Evolutionary conservation across 2,329 filamentous ascomycete species (phyloP), one percentile per base, ranked within the genome.

Genomic region (Ceratocystis cubensis): DNA sequence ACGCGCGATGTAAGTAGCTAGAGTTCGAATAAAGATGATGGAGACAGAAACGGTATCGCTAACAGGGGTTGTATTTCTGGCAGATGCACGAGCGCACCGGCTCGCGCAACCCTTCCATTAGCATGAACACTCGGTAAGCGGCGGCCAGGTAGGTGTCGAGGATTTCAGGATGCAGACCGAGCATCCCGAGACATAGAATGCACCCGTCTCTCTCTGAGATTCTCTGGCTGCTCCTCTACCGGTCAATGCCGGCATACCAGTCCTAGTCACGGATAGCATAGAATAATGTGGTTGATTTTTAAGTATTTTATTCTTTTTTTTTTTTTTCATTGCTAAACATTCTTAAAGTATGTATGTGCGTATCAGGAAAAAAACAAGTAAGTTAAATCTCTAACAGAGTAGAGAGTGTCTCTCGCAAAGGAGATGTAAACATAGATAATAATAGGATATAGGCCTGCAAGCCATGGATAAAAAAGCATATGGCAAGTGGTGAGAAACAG

Each of bases 11-110:
- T 66, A 56, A 41, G 67, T 66, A 25, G n/a, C n/a, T 2, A n/a
- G 8, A 25, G 25, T 20, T 30, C 22, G 30, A 7, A 7, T 2
- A 33, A 33, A 33, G 30, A 20, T 2, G 15, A 13, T 13, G 1
- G 22, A 13, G 50, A 25, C 7, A 5, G 50, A 28, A 25, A 25
- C 3, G 50, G 22, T 8, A 25, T 20, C 50, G 50, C 20, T 15
- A 20, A 56, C 50, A 30, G 22, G 13, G 22, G 1, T 4, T 20
- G 50, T 25, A 15, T 56, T 22, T 28, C 5, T 30, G 25, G 41
- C 22, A 84, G 82, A 80, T 83, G 73, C 76, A 78, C 59, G 80
- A 78, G 65, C 81, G 81, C 57, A 77, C 79, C 73, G 82, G 81
- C 56, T 68, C 72, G 70, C 82, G 78, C 74, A 84, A 84, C 74